These are phyloP conservation scores for Diaporthe vaccinii DNA, from an alignment of 2,329 filamentous ascomycete genomes.

Conservation along the genomic window DNA sequence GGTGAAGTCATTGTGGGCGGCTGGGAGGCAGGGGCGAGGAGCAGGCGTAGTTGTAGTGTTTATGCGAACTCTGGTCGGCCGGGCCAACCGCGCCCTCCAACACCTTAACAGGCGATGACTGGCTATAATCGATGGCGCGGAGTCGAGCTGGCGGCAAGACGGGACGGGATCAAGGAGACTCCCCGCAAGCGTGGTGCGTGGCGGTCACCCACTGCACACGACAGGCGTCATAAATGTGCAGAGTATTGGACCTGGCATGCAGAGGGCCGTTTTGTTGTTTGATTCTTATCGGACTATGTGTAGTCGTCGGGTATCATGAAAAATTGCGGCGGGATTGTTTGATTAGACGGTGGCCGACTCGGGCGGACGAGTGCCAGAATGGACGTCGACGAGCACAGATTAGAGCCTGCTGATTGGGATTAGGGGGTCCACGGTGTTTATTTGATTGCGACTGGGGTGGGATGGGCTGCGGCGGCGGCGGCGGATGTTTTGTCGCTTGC, in stretches of 20 bases:
- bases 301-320: constrained; percentile 23
- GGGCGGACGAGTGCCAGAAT: constrained; percentile 27
- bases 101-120: constrained; percentile 24
- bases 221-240: constrained; percentile 35
- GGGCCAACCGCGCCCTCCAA: constrained; percentile 26
- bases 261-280: neutral
- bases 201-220: constrained; percentile 37
- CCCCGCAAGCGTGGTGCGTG: constrained; percentile 31
- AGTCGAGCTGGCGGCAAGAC: constrained; percentile 31
- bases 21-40: constrained; percentile 39
- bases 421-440: constrained; percentile 30
- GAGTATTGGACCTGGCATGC: constrained; percentile 15
- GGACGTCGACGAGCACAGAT: constrained; percentile 29
- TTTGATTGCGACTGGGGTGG: constrained; percentile 36
- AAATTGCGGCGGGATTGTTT: constrained; percentile 18
- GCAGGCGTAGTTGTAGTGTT: constrained; percentile 33
- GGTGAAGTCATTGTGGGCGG: constrained; percentile 74
- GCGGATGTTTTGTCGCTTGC: constrained; percentile 18
- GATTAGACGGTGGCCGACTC: constrained; percentile 19
- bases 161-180: constrained; percentile 22
- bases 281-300: neutral
- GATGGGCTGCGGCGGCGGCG: constrained; percentile 3
- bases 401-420: constrained; percentile 14
- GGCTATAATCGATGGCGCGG: constrained; percentile 29
- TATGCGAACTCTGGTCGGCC: constrained; percentile 17